Percentiles rank a stretch among this genome's conserved stretches.
phyloP scores from a whole-genome alignment of 2,329 filamentous ascomycete genomes.

The Xylariales sp. region DNA sequence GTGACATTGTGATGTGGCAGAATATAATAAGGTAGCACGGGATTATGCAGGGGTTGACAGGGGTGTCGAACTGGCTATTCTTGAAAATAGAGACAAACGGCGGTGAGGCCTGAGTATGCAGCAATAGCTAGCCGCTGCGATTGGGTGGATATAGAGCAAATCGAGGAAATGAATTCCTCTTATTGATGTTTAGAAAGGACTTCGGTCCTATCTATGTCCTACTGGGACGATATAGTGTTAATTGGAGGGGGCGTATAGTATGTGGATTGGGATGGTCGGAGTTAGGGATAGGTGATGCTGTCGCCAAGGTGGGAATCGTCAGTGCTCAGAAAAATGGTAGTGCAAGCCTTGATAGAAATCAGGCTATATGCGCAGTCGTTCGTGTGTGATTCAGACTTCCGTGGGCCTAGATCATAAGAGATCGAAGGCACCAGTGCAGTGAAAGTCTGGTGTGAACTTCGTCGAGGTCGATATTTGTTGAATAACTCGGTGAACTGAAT shows the following conservation, averaged over 20 bases:
- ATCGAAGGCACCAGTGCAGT: constrained; percentile 33
- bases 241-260: too few relatives aligned
- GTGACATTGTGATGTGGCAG: constrained; percentile 39
- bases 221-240: too few relatives aligned
- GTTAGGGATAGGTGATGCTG: too few relatives aligned
- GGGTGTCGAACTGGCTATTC: constrained; percentile 12
- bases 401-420: constrained; percentile 14
- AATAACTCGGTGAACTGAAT: constrained; percentile 78
- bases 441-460: constrained; percentile 61
- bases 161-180: too few relatives aligned
- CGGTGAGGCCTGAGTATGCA: constrained; percentile 22
- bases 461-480: constrained; percentile 59
- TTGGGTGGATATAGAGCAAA: too few relatives aligned
- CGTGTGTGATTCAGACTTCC: constrained; percentile 28
- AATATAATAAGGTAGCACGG: constrained; percentile 18
- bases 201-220: too few relatives aligned
- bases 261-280: too few relatives aligned
- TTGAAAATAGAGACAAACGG: constrained; percentile 27
- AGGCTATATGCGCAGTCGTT: constrained; percentile 18
- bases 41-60: constrained; percentile 20
- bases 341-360: constrained; percentile 12
- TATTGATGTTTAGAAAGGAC: too few relatives aligned
- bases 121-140: too few relatives aligned
- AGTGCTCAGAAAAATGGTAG: constrained; percentile 3
- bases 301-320: too few relatives aligned